A percentile compares a stretch with the other conserved stretches of the same genome.
These are phyloP conservation scores for Penicillium turbatum DNA, from an alignment of 495 filamentous ascomycete species.

Conservation along the genomic window DNA sequence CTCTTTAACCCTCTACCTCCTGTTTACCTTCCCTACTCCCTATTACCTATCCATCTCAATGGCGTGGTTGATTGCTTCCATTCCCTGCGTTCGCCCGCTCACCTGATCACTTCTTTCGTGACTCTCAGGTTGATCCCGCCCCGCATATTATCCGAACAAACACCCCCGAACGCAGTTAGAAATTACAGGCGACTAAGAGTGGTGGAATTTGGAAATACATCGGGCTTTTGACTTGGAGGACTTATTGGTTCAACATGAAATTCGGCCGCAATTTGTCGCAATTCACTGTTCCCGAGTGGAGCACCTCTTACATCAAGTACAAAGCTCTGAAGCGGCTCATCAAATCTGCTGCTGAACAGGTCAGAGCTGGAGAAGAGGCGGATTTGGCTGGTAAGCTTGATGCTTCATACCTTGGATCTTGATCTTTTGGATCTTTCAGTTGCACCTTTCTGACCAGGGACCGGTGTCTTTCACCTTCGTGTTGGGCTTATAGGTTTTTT, in stretches of 20 bases:
- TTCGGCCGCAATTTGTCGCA: slow-evolving; percentile 80
- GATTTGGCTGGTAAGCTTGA: slow-evolving; percentile 67
- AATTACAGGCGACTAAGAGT: neutral
- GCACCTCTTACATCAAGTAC: slow-evolving; percentile 89
- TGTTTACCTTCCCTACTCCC: neutral
- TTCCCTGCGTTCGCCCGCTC: slow-evolving; percentile 22
- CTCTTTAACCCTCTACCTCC: slow-evolving; percentile 1
- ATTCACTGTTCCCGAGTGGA: slow-evolving; percentile 97
- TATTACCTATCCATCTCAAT: slow-evolving; percentile 3
- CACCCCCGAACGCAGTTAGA: neutral
- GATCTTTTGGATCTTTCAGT: neutral
- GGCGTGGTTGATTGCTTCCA: slow-evolving; percentile 7
- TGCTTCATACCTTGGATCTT: neutral
- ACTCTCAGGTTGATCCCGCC: slow-evolving; percentile 15
- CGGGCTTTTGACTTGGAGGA: neutral
- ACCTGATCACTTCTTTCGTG: slow-evolving; percentile 21
- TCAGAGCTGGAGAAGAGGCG: slow-evolving; percentile 62
- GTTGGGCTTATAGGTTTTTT: slow-evolving; percentile 68
- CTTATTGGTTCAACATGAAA: slow-evolving; percentile 57
- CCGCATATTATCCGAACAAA: neutral
- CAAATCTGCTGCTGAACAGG: slow-evolving; percentile 63
- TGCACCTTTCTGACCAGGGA: slow-evolving; percentile 14
- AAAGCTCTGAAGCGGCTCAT: slow-evolving; percentile 93
- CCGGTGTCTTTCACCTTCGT: slow-evolving; percentile 4
- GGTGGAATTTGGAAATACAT: neutral